These are phyloP conservation scores for Paspalum notatum DNA, from an alignment of 176 grass and related monocot species.

Conservation along the genomic window DNA sequence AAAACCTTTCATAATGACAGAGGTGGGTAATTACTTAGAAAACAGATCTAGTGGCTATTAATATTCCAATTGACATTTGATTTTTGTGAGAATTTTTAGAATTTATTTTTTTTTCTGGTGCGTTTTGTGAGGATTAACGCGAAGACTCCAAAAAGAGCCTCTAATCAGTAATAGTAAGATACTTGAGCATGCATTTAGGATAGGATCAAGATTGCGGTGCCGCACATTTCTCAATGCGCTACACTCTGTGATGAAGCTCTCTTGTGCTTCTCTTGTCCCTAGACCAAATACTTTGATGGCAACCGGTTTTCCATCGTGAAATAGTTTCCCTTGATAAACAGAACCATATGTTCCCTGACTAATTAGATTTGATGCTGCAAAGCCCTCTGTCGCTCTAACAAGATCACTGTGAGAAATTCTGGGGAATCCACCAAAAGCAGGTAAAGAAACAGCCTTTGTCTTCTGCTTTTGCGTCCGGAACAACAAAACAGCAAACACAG, in stretches of 20 bases:
- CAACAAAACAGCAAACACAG: too few species aligned
- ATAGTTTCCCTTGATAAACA: conserved; percentile 32
- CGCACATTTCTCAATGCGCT: conserved; percentile 37
- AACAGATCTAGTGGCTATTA: too few species aligned
- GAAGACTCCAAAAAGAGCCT: too few species aligned
- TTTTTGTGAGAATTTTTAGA: too few species aligned
- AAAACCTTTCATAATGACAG: too few species aligned
- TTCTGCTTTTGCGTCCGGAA: not conserved
- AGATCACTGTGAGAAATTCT: conserved; percentile 22
- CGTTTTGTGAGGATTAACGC: too few species aligned
- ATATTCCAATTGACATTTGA: too few species aligned
- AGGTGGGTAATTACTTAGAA: too few species aligned
- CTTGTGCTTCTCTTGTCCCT: not conserved
- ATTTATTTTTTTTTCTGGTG: too few species aligned
- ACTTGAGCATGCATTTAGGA: conserved; percentile 35
- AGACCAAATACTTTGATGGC: conserved; percentile 37
- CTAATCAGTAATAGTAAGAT: too few species aligned
- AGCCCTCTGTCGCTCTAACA: conserved; percentile 25
- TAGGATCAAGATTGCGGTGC: conserved; percentile 42
- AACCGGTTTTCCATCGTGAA: not conserved
- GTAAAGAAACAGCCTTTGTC: not conserved
- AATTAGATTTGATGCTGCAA: conserved; percentile 21
- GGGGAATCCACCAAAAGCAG: not conserved
- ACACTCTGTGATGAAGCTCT: conserved; percentile 40
- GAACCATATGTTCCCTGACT: conserved; percentile 20